Evolutionary conservation across 2,329 filamentous ascomycete genomes (phyloP), one percentile per base, ranked within the genome.

Genomic region (Cryphonectria naterciae): DNA sequence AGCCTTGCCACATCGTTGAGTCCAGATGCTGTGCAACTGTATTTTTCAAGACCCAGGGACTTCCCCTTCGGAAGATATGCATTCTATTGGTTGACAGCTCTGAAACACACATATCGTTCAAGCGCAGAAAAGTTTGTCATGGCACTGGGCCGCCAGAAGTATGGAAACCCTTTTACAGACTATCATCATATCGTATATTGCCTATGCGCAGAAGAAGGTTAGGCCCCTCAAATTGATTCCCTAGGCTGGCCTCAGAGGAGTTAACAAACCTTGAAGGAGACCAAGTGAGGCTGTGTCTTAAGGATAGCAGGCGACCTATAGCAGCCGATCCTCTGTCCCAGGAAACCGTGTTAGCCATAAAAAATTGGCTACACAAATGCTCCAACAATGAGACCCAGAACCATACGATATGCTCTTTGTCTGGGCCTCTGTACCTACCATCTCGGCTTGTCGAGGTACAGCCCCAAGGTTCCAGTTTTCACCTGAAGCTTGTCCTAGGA

Each of bases 211-310:
- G 52, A 56, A 32, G 10, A 56, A 56, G 52, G 52, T 56, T 1
- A 56, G 25, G 25, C 25, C 52, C 46, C 46, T 25, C 8, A 28
- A 28, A 7, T 5, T 13, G 1, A 7, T 28, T 28, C 0, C 25
- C 2, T 4, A 32, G 13, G 13, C 13, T 28, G 1, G 13, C 25
- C 15, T 19, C 11, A 8, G 13, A 32, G 1, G 4, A 6, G 19
- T 32, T 32, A 35, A 58, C 54, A 22, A 19, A 35, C 5, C 2
- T 5, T 19, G 7, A 32, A 58, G 54, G 13, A 35, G 25, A 11
- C 3, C 11, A 6, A 2, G 52, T 17, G 0, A 19, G 25, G 7
- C 1, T 13, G 25, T 0, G 2, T 8, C n/a, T 25, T n/a, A 1
- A 0, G 6, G 2, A 19, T 4, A 19, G 7, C 5, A 32, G 15